phyloP scores from a whole-genome alignment of 169 alveolate species.

The Plasmodium vivax region DNA sequence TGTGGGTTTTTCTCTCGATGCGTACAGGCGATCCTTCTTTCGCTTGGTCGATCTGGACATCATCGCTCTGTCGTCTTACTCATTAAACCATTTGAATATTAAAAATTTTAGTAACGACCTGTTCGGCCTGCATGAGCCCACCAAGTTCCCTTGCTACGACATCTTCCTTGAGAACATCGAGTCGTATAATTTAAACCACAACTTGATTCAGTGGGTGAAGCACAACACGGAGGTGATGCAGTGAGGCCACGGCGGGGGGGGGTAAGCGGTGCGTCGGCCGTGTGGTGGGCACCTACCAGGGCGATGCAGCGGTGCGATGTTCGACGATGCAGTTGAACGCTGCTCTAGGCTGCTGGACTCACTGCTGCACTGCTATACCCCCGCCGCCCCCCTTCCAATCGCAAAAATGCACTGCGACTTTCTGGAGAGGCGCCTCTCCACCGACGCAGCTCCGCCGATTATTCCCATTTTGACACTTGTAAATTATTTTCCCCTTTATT shows the following conservation, averaged over 20 bases:
- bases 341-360: too few species aligned
- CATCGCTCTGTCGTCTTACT: slow-evolving; percentile 50
- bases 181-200: slow-evolving; percentile 49
- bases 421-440: background rate
- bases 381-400: background rate
- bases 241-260: background rate
- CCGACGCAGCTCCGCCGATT: background rate
- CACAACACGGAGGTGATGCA: slow-evolving; percentile 72
- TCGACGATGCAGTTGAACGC: too few species aligned
- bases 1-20: slow-evolving; percentile 58
- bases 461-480: background rate
- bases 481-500: background rate
- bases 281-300: background rate
- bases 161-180: slow-evolving; percentile 60
- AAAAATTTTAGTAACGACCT: slow-evolving; percentile 67
- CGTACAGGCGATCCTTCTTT: slow-evolving; percentile 65
- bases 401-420: background rate
- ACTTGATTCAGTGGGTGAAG: slow-evolving; percentile 68
- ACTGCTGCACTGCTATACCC: background rate
- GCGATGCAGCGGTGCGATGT: background rate
- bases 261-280: background rate
- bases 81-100: slow-evolving; percentile 64
- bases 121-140: slow-evolving; percentile 66
- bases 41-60: slow-evolving; percentile 54
- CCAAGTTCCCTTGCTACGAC: slow-evolving; percentile 64